Evolutionary conservation across 2,329 filamentous ascomycete species (phyloP).

Genomic region (Neonectria punicea): DNA sequence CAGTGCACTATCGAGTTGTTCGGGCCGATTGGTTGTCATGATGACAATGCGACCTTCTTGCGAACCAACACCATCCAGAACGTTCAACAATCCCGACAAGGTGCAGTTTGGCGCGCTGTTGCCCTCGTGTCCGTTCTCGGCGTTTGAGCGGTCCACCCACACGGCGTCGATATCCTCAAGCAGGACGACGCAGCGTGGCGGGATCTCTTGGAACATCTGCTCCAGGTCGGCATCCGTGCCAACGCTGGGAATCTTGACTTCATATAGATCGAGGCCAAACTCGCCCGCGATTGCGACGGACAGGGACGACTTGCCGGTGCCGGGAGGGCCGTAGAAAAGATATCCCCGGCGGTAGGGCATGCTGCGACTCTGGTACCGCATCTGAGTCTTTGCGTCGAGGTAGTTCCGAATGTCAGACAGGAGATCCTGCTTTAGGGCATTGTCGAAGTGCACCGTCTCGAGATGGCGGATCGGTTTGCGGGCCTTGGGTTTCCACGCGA

Average conservation of each 20-base stretch:
- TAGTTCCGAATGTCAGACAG: slow-evolving; percentile 63
- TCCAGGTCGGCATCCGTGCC: slow-evolving; percentile 61
- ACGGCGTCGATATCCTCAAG: slow-evolving; percentile 65
- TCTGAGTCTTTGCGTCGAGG: slow-evolving; percentile 57
- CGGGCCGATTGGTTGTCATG: slow-evolving; percentile 77
- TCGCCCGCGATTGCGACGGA: slow-evolving; percentile 63
- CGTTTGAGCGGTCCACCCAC: slow-evolving; percentile 42
- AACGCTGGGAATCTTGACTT: slow-evolving; percentile 60
- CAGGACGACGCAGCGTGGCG: slow-evolving; percentile 63
- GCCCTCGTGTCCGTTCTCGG: slow-evolving; percentile 31
- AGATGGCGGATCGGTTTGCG: slow-evolving; percentile 60
- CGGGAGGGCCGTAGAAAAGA: slow-evolving; percentile 71
- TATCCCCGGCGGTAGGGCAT: slow-evolving; percentile 61
- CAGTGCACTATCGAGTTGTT: slow-evolving; percentile 72
- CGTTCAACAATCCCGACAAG: slow-evolving; percentile 74
- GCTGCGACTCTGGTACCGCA: slow-evolving; percentile 70
- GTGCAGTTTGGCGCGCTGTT: slow-evolving; percentile 51
- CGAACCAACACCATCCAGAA: slow-evolving; percentile 75
- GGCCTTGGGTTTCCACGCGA: slow-evolving; percentile 60
- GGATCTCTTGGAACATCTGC: slow-evolving; percentile 63
- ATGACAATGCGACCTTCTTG: slow-evolving; percentile 77
- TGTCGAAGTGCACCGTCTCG: slow-evolving; percentile 63
- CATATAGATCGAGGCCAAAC: slow-evolving; percentile 62
- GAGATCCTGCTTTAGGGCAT: slow-evolving; percentile 57
- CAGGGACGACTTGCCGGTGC: slow-evolving; percentile 68